Evolutionary conservation across 2,329 filamentous ascomycete species (phyloP).

Genomic region (Stemphylium vesicarium): DNA sequence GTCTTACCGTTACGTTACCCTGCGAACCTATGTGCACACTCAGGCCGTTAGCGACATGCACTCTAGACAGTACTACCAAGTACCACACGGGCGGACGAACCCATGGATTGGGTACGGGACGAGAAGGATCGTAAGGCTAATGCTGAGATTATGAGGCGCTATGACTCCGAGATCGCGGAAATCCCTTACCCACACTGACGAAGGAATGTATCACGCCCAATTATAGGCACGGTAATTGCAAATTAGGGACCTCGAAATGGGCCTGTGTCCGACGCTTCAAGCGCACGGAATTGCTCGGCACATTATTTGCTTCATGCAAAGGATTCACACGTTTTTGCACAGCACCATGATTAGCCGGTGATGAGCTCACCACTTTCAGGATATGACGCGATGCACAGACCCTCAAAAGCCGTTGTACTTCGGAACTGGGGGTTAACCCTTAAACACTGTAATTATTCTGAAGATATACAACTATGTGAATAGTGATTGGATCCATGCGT

Average conservation of each 20-base stretch:
- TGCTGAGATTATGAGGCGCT: neutral
- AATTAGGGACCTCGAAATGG: neutral
- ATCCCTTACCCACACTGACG: neutral
- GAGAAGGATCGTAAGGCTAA: neutral
- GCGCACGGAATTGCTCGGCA: neutral
- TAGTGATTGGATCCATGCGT: neutral
- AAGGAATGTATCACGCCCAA: too few species aligned
- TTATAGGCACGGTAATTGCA: too few species aligned
- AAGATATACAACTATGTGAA: neutral
- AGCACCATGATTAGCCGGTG: neutral
- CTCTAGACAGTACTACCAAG: too few species aligned
- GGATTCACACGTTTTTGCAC: neutral
- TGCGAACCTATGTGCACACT: neutral
- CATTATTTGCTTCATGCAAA: neutral
- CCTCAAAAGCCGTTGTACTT: neutral
- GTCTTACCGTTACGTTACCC: neutral
- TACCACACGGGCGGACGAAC: too few species aligned
- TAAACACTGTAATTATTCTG: neutral
- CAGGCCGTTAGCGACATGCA: too few species aligned
- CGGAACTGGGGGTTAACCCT: neutral
- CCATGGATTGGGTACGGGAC: too few species aligned
- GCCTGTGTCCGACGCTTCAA: neutral
- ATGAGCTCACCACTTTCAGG: neutral
- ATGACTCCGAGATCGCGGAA: neutral
- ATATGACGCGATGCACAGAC: neutral